Evolutionary conservation across 2,329 filamentous ascomycete genomes (phyloP).

Genomic region (Aspergillus viridinutans): DNA sequence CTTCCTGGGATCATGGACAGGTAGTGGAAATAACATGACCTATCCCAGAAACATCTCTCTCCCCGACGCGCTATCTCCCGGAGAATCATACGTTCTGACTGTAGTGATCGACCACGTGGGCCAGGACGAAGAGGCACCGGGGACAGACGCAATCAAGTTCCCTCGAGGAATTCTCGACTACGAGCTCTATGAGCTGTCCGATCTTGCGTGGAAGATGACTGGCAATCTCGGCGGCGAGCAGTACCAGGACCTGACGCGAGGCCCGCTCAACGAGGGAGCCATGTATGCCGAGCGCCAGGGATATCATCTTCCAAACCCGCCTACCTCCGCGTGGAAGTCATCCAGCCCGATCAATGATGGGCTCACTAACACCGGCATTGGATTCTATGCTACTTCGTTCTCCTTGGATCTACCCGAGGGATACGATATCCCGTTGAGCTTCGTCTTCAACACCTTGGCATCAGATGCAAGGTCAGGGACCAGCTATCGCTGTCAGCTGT

Average conservation of each 20-base stretch:
- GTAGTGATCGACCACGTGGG: slow-evolving; percentile 71
- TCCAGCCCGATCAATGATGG: slow-evolving; percentile 33
- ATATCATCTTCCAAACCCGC: slow-evolving; percentile 50
- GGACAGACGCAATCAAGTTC: slow-evolving; percentile 55
- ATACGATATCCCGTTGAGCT: slow-evolving; percentile 54
- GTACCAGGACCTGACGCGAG: slow-evolving; percentile 49
- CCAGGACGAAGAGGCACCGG: slow-evolving; percentile 61
- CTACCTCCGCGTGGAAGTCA: slow-evolving; percentile 31
- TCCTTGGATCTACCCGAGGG: slow-evolving; percentile 48
- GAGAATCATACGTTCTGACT: slow-evolving; percentile 59
- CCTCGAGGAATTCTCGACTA: slow-evolving; percentile 54
- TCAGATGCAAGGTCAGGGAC: slow-evolving; percentile 10
- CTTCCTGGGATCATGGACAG: slow-evolving; percentile 63
- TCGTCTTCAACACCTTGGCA: slow-evolving; percentile 41
- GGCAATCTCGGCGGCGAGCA: slow-evolving; percentile 56
- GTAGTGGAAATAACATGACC: slow-evolving; percentile 47
- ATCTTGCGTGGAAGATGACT: slow-evolving; percentile 53
- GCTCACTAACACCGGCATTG: slow-evolving; percentile 46
- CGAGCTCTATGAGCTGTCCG: slow-evolving; percentile 30
- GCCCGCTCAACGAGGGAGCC: slow-evolving; percentile 56
- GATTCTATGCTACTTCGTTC: slow-evolving; percentile 51
- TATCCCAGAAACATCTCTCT: slow-evolving; percentile 36
- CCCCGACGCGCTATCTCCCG: slow-evolving; percentile 17
- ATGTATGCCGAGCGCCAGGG: slow-evolving; percentile 54
- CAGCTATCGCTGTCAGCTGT: slow-evolving; percentile 63